Evolutionary conservation across 2,329 filamentous ascomycete genomes (phyloP).

Genomic region (Colletotrichum viniferum): DNA sequence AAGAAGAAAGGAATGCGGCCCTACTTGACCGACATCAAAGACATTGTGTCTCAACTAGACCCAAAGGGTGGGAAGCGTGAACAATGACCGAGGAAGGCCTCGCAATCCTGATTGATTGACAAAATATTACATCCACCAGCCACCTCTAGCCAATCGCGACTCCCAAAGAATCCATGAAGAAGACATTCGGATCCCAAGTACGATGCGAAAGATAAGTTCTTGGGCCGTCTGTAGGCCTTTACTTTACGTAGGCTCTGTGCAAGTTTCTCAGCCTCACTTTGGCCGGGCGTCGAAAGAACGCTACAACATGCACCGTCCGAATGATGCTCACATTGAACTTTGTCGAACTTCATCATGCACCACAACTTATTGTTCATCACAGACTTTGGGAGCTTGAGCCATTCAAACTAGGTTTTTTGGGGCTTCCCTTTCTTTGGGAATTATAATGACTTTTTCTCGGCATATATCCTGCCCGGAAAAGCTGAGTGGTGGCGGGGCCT

Average conservation of each 20-base stretch:
- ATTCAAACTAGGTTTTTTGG: background rate
- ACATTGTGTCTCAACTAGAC: background rate
- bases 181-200: background rate
- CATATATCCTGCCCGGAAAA: background rate
- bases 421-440: background rate
- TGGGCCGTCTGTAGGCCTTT: background rate
- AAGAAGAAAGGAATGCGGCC: background rate
- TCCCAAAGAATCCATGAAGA: background rate
- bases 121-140: background rate
- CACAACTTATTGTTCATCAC: background rate
- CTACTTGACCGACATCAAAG: background rate
- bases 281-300: background rate
- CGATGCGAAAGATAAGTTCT: background rate
- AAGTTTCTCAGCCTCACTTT: background rate
- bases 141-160: background rate
- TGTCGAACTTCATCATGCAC: background rate
- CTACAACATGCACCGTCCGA: background rate
- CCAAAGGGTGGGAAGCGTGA: background rate
- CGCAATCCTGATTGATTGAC: background rate
- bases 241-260: background rate
- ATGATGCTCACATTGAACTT: background rate
- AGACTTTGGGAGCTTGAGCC: background rate
- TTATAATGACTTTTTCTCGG: background rate
- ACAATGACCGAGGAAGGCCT: background rate
- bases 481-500: background rate